These are phyloP conservation scores for Lactarius quietus DNA, from an alignment of 768 basidiomycete genomes.

Conservation along the genomic window DNA sequence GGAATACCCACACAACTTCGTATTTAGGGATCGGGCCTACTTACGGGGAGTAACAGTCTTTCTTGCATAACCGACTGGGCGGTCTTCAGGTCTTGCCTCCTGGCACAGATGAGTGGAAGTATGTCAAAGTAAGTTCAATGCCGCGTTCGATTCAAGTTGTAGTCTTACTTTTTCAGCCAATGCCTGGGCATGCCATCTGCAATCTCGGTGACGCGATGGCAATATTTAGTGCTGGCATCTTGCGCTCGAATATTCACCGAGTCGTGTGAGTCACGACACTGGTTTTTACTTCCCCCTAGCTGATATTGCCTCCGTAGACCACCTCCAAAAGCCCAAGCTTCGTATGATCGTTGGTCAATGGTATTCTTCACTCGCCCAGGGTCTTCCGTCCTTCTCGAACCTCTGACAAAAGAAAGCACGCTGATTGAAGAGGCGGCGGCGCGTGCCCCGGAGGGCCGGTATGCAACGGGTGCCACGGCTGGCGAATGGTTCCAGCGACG, in stretches of 20 bases:
- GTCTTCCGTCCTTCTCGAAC: constrained; percentile 47
- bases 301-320: constrained; percentile 30
- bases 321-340: constrained; percentile 55
- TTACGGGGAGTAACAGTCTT: not conserved
- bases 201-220: constrained; percentile 35
- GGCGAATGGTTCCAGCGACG: constrained; percentile 43
- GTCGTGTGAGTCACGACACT: constrained; percentile 28
- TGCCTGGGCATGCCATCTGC: constrained; percentile 35
- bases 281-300: not conserved
- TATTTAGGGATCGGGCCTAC: no score
- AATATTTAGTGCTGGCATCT: constrained; percentile 33
- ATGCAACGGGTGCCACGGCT: constrained; percentile 37
- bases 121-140: not conserved
- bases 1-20: not conserved
- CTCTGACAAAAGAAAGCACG: constrained; percentile 49
- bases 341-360: constrained; percentile 59
- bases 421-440: constrained; percentile 44
- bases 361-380: constrained; percentile 71
- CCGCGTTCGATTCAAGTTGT: not conserved
- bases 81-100: constrained; percentile 7
- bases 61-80: constrained; percentile 2
- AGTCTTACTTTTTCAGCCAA: constrained; percentile 23
- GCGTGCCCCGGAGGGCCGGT: constrained; percentile 35
- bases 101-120: constrained; percentile 9
- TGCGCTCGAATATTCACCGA: constrained; percentile 34